Evolutionary conservation across 1,284 basidiomycete genomes (phyloP).

Genomic region (Melanopsichium pennsylvanicum): DNA sequence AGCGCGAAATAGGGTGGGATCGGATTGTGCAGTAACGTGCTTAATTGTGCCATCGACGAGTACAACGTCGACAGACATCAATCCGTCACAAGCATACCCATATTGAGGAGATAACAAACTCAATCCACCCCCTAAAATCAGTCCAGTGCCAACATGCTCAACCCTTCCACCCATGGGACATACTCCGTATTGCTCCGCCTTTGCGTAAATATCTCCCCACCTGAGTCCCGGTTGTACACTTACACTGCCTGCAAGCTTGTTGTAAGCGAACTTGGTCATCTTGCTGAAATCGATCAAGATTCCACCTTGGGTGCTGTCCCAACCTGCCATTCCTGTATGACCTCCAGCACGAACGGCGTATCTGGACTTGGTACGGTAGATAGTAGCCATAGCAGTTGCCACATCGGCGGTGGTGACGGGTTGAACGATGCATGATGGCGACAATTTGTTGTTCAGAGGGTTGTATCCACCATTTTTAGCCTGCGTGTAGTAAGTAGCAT

Average conservation of each 20-base stretch:
- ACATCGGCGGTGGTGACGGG: constrained; percentile 10
- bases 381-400: constrained; percentile 3
- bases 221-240: constrained; percentile 29
- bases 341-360: constrained; percentile 51
- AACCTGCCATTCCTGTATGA: constrained; percentile 44
- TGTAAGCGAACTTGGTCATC: constrained; percentile 27
- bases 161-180: constrained; percentile 41
- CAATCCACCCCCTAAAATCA: constrained; percentile 47
- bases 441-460: constrained; percentile 28
- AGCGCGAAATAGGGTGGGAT: constrained; percentile 24
- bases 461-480: constrained; percentile 17
- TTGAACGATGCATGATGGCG: constrained; percentile 29
- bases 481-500: constrained; percentile 2
- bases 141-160: constrained; percentile 38
- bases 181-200: constrained; percentile 10
- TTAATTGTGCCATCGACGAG: constrained; percentile 17
- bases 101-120: constrained; percentile 27
- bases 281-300: constrained; percentile 35
- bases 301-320: constrained; percentile 28
- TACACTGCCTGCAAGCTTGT: background rate
- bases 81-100: constrained; percentile 42
- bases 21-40: background rate
- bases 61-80: constrained; percentile 24
- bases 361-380: constrained; percentile 7
- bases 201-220: constrained; percentile 38